Evolutionary conservation across 208 protist species (phyloP), one percentile per base, ranked within the genome.

Genomic region (Trypanosoma avium): DNA sequence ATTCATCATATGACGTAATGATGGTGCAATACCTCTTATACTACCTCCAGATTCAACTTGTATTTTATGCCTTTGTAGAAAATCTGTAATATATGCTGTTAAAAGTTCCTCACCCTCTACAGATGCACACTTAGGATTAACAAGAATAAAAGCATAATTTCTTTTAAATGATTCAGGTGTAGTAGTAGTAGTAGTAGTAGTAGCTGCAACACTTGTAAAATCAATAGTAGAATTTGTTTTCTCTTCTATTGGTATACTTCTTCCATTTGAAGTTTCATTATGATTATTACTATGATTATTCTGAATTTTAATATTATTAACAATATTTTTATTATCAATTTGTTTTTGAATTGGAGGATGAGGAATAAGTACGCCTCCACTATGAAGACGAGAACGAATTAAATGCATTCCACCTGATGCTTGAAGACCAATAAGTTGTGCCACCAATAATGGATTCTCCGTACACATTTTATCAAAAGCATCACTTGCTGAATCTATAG

Each of bases 141-240:
- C 52, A 33, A 62, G 19, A 19, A 82, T 29, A 58, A 88, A 68
- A 10, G 78, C 82, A 21, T 73, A 70, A 61, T 84, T 76, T 15
- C 67, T 26, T 33, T 15, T 24, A 3, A 21, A 9, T 35, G 21
- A 26, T 30, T 29, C 15, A 15, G 35, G 27, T 22, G 29, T 15
- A 22, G 1, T 13, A 19, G 40, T n/a, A n/a, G n/a, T n/a, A n/a
- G 17, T 30, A 0, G 26, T 8, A n/a, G 38, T 36, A 33, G 38
- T 17, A 33, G 35, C 10, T 17, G 22, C 10, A 47, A 22, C 13
- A 47, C 15, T 21, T 43, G 12, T 36, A 38, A 1, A 13, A 13
- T 54, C 13, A 30, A 17, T 43, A 2, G 24, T 52, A 29, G 0
- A n/a, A n/a, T n/a, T n/a, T n/a, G 10, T 42, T 9, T 42, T 42